Conservation (phyloP, 2,329 filamentous ascomycete species). For the Pseudogymnoascus sp. region DNA sequence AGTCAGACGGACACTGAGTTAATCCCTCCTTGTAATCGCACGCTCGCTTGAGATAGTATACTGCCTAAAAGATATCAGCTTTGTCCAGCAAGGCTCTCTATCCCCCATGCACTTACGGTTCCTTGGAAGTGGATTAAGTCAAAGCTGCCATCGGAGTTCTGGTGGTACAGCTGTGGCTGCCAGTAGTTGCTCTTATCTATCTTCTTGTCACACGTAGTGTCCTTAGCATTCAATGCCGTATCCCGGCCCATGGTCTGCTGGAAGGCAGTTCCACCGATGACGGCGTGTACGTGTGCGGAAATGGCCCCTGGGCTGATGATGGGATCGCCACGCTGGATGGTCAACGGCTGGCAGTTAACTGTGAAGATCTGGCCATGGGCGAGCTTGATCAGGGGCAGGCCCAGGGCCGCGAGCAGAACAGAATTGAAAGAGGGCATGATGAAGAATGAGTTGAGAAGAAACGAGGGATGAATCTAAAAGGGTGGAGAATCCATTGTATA, state of each 20-base stretch:
- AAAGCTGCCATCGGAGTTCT: slow-evolving; percentile 15
- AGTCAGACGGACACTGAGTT: background rate
- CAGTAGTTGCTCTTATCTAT: slow-evolving; percentile 20
- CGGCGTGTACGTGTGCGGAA: slow-evolving; percentile 20
- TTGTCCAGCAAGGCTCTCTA: background rate
- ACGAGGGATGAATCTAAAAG: background rate
- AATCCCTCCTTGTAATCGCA: slow-evolving; percentile 9
- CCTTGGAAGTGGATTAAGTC: slow-evolving; percentile 15
- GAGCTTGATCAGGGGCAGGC: background rate
- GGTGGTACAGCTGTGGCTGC: slow-evolving; percentile 17
- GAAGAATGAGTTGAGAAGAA: background rate
- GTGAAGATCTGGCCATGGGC: slow-evolving; percentile 11
- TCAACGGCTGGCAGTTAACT: slow-evolving; percentile 12
- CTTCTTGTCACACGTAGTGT: slow-evolving; percentile 18
- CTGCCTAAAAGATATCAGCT: slow-evolving; percentile 11
- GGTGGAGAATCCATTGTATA: background rate
- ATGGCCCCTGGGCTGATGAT: slow-evolving; percentile 17
- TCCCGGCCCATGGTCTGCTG: slow-evolving; percentile 16
- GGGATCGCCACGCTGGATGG: slow-evolving; percentile 16
- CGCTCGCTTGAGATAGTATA: slow-evolving; percentile 20
- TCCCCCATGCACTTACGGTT: slow-evolving; percentile 9
- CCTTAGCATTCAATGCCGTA: slow-evolving; percentile 13
- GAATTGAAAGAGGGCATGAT: background rate
- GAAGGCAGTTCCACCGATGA: slow-evolving; percentile 22
- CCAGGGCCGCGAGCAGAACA: background rate